Evolutionary conservation across 371 early-diverging fungal genomes (phyloP).

Genomic region (Mortierella sp.): DNA sequence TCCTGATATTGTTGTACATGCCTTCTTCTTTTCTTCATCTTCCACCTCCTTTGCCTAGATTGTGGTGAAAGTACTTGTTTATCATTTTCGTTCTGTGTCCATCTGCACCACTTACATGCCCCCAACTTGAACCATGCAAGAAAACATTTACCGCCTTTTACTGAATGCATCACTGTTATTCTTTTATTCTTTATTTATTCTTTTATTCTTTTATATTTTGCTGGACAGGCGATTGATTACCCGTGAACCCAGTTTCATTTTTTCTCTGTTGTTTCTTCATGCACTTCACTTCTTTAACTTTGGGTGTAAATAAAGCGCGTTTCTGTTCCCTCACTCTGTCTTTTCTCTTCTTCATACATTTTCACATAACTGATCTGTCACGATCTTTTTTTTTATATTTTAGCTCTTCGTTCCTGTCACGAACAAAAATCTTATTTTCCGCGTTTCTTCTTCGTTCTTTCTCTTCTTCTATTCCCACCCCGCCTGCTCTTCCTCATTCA

Average conservation of each 20-base stretch:
- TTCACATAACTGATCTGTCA: neutral
- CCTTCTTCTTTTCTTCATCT: neutral
- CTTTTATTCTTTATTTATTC: neutral
- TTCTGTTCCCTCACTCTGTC: neutral
- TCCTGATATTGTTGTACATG: neutral
- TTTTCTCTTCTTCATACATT: neutral
- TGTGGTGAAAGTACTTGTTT: no score
- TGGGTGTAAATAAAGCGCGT: neutral
- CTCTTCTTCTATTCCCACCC: neutral
- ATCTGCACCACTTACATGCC: neutral
- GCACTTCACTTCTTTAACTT: neutral
- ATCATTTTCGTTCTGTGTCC: neutral
- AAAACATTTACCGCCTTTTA: neutral
- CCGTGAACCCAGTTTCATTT: neutral
- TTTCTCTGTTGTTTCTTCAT: neutral
- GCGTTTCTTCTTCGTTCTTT: neutral
- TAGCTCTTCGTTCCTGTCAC: neutral
- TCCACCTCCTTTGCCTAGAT: neutral
- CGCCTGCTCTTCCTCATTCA: neutral
- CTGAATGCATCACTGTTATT: neutral
- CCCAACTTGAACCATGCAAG: neutral
- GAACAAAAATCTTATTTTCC: no score
- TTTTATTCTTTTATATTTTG: neutral
- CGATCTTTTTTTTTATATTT: neutral
- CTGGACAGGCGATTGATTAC: no score